A percentile compares a stretch with the other conserved stretches of the same genome.
Evolutionary conservation across 768 basidiomycete genomes (phyloP).

Genomic region (Phanerochaete carnosa): DNA sequence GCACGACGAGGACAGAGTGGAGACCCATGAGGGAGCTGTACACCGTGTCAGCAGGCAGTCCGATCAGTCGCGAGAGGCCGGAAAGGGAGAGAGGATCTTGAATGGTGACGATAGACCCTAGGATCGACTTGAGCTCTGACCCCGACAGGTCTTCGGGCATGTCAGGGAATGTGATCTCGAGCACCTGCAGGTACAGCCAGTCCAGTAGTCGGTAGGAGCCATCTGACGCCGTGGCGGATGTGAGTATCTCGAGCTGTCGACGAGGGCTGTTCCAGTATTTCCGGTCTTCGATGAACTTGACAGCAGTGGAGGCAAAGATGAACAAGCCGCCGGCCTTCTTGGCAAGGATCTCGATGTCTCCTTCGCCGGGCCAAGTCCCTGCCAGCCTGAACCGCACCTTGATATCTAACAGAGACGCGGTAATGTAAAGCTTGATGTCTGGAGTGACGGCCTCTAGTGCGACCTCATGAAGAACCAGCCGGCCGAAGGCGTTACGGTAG

Average conservation of each 20-base stretch:
- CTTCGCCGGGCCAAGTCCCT: slow-evolving; percentile 4
- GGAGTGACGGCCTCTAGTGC: too few relatives aligned
- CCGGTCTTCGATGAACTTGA: slow-evolving; percentile 16
- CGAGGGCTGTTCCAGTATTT: neutral
- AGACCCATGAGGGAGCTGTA: neutral
- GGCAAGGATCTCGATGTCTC: neutral
- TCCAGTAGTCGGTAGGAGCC: neutral
- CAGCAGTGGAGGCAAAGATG: slow-evolving; percentile 19
- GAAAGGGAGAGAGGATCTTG: neutral
- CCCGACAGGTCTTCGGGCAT: neutral
- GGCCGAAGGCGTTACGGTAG: neutral
- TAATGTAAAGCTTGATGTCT: neutral
- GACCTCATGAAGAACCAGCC: neutral
- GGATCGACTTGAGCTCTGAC: neutral
- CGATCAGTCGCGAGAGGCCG: neutral
- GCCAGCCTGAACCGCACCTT: too few relatives aligned
- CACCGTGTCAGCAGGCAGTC: neutral
- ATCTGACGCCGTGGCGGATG: neutral
- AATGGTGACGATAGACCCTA: neutral
- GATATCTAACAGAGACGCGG: neutral
- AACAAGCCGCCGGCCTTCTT: slow-evolving; percentile 14
- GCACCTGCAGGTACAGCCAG: neutral
- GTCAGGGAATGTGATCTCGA: neutral
- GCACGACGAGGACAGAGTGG: neutral
- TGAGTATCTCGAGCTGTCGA: neutral